A percentile compares a stretch with the other conserved stretches of the same genome.
Evolutionary conservation across 177 flowering plant species (phyloP).

Genomic region (Vitis hybrid): DNA sequence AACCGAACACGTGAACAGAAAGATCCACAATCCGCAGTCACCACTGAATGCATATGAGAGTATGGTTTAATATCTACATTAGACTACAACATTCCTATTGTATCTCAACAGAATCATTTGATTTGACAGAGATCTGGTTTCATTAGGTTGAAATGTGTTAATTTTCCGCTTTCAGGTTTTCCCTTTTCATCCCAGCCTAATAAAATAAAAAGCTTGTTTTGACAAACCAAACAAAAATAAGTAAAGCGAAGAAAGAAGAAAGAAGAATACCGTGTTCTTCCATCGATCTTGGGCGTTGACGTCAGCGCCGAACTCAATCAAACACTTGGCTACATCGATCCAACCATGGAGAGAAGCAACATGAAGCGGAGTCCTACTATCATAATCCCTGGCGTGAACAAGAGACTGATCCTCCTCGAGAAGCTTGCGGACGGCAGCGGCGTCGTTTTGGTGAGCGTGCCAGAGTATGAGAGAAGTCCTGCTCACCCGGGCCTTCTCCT

Average conservation of each 20-base stretch:
- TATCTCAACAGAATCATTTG: no score
- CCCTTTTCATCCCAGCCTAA: not conserved
- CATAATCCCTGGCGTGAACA: conserved; percentile 87
- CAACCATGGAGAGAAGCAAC: conserved; percentile 97
- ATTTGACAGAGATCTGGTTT: no score
- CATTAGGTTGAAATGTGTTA: no score
- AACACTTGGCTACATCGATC: conserved; percentile 85
- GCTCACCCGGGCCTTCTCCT: conserved; percentile 88
- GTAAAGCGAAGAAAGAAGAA: not conserved
- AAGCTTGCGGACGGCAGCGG: conserved; percentile 73
- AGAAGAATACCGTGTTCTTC: conserved; percentile 75
- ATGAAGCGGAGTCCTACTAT: conserved; percentile 87
- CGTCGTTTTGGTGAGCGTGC: conserved; percentile 99
- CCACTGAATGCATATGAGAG: no score
- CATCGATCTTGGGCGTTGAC: conserved; percentile 99
- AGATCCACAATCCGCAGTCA: no score
- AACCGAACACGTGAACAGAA: no score
- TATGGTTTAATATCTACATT: no score
- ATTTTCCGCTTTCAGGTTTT: not conserved
- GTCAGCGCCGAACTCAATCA: conserved; percentile 82
- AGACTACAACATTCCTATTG: no score
- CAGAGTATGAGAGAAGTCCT: conserved; percentile 86
- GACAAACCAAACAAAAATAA: not conserved
- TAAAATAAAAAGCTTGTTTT: no score
- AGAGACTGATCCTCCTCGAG: conserved; percentile 84